A percentile compares a stretch with the other conserved stretches of the same genome.
Evolutionary conservation across 169 alveolate genomes (phyloP).

Genomic region (Theileria equi): DNA sequence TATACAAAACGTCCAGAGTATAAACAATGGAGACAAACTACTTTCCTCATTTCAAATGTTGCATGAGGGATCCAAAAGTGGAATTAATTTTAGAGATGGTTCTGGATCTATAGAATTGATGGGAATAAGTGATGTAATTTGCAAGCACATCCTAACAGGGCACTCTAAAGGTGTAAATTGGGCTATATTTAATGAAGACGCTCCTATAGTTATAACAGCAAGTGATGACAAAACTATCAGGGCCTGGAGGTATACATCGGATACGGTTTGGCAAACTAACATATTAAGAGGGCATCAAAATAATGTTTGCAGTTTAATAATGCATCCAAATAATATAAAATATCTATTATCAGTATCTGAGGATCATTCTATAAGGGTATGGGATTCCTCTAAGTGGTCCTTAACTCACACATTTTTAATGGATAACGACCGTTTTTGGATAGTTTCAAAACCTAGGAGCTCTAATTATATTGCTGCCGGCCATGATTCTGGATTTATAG

Average conservation of each 20-base stretch:
- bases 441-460: slow-evolving; percentile 80
- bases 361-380: slow-evolving; percentile 90
- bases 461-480: slow-evolving; percentile 92
- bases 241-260: slow-evolving; percentile 91
- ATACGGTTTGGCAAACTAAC: slow-evolving; percentile 91
- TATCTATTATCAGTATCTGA: slow-evolving; percentile 89
- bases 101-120: slow-evolving; percentile 15
- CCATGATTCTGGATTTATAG: slow-evolving; percentile 86
- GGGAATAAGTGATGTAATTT: slow-evolving; percentile 36
- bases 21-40: background rate
- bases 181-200: slow-evolving; percentile 89
- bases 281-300: slow-evolving; percentile 90
- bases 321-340: slow-evolving; percentile 87
- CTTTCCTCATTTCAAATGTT: background rate
- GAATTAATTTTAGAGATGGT: slow-evolving; percentile 12
- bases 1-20: background rate
- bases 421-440: slow-evolving; percentile 95
- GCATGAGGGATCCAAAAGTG: background rate
- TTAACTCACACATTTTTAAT: slow-evolving; percentile 83
- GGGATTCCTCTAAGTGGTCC: slow-evolving; percentile 91
- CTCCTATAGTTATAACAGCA: slow-evolving; percentile 88
- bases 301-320: slow-evolving; percentile 89
- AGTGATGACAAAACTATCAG: slow-evolving; percentile 93
- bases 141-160: slow-evolving; percentile 90
- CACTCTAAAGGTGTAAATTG: slow-evolving; percentile 96